Base-by-base conservation (phyloP, 2,329 filamentous ascomycete genomes). In the Ploettnerulaceae sp. region DNA sequence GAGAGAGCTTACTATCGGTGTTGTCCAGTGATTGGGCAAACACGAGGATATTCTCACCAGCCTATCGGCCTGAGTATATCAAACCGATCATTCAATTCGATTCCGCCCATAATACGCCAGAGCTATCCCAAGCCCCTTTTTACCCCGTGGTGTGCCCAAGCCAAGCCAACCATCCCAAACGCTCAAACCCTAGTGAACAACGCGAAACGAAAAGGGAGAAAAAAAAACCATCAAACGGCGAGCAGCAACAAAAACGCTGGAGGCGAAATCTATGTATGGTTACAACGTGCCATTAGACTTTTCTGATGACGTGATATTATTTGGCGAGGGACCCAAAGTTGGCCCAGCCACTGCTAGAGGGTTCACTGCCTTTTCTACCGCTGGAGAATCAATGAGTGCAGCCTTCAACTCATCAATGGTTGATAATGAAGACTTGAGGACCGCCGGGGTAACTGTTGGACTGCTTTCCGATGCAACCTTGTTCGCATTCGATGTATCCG, bases 351-450 rank as follows among this genome's bases (percentile, higher is more conserved):
- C 46, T 21, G 49, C 43, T 25, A 55, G 28, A 21, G 53, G 54
- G 45, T 61, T 55, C 6, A 45, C 21, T 9, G 45, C 44, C 50
- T 67, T 69, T 20, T 68, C 66, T 20, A 35, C 14, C 3, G 50
- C 46, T 7, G 65, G 60, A 5, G 64, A 60, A 28, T 71, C 68
- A 14, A 64, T 53, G 48, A 67, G 64, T 9, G 57, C 51, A 14
- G 66, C 61, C 47, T 69, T 73, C 2, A 64, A 56, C 26, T 73
- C 71, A 33, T 74, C 71, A 7, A 61, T 47, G 12, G 61, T 63
- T 1, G 67, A 56, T 12, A 60, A 53, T 9, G 65, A 61, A 17
- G 67, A 59, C 54, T 72, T 75, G 18, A 71, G 51, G 20, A 59
- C 51, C 6, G 60, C 58, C 2, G 61, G 59, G 3, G 60, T 55